Base-by-base conservation (phyloP, 2,329 filamentous ascomycete genomes). In the Fusarium buharicum region DNA sequence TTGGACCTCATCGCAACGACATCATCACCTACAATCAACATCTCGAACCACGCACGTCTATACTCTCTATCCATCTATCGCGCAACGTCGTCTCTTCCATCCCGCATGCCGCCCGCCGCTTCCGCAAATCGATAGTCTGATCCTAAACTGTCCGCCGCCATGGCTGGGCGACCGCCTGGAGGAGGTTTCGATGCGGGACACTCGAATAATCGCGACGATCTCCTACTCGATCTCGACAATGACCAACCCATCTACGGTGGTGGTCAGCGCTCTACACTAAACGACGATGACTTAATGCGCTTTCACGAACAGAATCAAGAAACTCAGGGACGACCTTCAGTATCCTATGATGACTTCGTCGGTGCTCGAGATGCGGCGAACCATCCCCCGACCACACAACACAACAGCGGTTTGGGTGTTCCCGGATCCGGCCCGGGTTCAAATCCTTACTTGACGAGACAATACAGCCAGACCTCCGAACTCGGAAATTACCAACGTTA, bases 331-430 rank as follows among this genome's bases (percentile, higher is more conserved):
- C 90, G 94, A 67, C 91, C 93, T 48, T 97, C 93, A 22, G 88
- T 94, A 48, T 96, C 93, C 55, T 97, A 97, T 78, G 94, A 97
- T 82, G 90, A 95, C 71, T 98, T 97, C 75, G 89, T 98, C 62
- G 94, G 94, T 64, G 87, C 82, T 45, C 80, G 81, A 63, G 81
- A 81, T 59, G 78, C 82, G 57, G 78, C 82, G 57, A 77, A 81
- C 49, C 81, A 83, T 45, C 55, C 69, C 31, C 74, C 81, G 18
- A 75, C 81, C 41, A 76, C 76, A 50, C 79, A 78, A 65, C 77
- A 80, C 37, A 55, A 72, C 67, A 55, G 73, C 69, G 46, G 72
- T 61, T 57, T 74, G 70, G 59, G 53, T 28, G 58, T 66, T 34
- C 61, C 60, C 36, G 57, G 54, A 48, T 54, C 56, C 4, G 57